A percentile compares a stretch with the other conserved stretches of the same genome.
Conservation (phyloP, 2,329 filamentous ascomycete genomes). For the Xenosphaeropsis pyriputrescens region DNA sequence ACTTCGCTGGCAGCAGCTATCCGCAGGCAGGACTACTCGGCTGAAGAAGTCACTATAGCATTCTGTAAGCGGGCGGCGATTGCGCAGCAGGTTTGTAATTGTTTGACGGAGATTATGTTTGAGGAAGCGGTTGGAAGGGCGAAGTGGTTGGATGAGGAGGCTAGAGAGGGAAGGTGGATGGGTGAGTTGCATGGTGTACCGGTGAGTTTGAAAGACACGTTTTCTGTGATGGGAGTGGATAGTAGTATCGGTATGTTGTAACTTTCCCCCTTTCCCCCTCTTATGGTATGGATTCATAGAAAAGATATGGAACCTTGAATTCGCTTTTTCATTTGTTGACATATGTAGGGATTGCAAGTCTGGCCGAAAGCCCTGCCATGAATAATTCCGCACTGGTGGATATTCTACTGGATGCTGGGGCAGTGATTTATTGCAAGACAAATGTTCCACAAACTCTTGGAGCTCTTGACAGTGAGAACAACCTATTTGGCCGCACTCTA, state of each 20-base stretch:
- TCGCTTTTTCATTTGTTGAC: too few relatives aligned
- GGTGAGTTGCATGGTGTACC: slow-evolving; percentile 47
- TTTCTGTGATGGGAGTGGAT: slow-evolving; percentile 71
- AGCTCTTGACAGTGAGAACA: slow-evolving; percentile 35
- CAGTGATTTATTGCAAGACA: slow-evolving; percentile 56
- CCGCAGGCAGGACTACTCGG: slow-evolving; percentile 7
- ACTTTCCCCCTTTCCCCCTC: slow-evolving; percentile 1
- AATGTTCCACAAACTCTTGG: slow-evolving; percentile 47
- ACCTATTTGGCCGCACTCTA: slow-evolving; percentile 40
- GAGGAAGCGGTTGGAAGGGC: slow-evolving; percentile 17
- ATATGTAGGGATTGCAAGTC: slow-evolving; percentile 32
- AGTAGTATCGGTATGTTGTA: slow-evolving; percentile 45
- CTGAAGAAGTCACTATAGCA: slow-evolving; percentile 25
- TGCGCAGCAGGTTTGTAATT: slow-evolving; percentile 30
- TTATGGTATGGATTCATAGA: too few relatives aligned
- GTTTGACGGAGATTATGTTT: slow-evolving; percentile 33
- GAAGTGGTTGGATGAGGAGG: slow-evolving; percentile 25
- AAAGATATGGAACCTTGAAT: too few relatives aligned
- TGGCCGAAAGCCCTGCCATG: slow-evolving; percentile 34
- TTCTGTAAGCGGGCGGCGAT: slow-evolving; percentile 35
- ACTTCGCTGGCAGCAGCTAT: slow-evolving; percentile 12
- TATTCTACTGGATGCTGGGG: slow-evolving; percentile 42
- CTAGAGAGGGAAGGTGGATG: slow-evolving; percentile 23
- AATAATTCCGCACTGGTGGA: slow-evolving; percentile 41
- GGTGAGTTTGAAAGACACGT: slow-evolving; percentile 44